Conservation (phyloP, 1,139 yeast species). For the Suhomyces anneliseae region DNA sequence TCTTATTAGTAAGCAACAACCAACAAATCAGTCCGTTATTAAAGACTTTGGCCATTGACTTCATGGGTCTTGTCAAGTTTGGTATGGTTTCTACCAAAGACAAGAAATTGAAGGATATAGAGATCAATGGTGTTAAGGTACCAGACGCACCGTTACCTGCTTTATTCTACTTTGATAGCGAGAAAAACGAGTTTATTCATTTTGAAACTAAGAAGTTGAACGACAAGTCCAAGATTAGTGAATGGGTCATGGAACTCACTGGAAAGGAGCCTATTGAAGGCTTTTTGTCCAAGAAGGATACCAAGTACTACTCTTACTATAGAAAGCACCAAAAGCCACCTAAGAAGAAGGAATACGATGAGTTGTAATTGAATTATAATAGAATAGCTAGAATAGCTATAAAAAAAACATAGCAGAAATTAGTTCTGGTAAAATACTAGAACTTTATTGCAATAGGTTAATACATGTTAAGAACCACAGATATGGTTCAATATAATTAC, state of each 20-base stretch:
- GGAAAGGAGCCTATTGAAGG: constrained; percentile 40
- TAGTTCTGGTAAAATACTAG: not conserved
- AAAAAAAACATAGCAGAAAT: not conserved
- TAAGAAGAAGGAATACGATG: constrained; percentile 32
- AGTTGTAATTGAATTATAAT: constrained; percentile 23
- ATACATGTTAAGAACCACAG: not conserved
- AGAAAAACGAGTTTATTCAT: constrained; percentile 19
- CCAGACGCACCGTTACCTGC: constrained; percentile 27
- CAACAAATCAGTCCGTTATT: constrained; percentile 57
- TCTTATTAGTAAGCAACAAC: constrained; percentile 48
- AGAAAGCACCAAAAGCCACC: constrained; percentile 31
- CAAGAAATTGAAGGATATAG: constrained; percentile 12
- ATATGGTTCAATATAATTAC: no score
- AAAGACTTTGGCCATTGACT: constrained; percentile 78
- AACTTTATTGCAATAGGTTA: not conserved
- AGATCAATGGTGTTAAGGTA: constrained; percentile 21
- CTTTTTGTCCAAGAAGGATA: constrained; percentile 36
- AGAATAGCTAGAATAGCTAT: not conserved
- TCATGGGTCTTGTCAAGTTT: constrained; percentile 39
- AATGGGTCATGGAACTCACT: constrained; percentile 36
- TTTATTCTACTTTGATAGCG: constrained; percentile 30
- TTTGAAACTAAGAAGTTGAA: constrained; percentile 29
- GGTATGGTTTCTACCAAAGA: constrained; percentile 25
- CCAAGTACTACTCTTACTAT: constrained; percentile 29
- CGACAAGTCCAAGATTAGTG: constrained; percentile 31